Evolutionary conservation across 2,329 filamentous ascomycete species (phyloP), one percentile per base, ranked within the genome.

Genomic region (Mycocentrospora acerina): DNA sequence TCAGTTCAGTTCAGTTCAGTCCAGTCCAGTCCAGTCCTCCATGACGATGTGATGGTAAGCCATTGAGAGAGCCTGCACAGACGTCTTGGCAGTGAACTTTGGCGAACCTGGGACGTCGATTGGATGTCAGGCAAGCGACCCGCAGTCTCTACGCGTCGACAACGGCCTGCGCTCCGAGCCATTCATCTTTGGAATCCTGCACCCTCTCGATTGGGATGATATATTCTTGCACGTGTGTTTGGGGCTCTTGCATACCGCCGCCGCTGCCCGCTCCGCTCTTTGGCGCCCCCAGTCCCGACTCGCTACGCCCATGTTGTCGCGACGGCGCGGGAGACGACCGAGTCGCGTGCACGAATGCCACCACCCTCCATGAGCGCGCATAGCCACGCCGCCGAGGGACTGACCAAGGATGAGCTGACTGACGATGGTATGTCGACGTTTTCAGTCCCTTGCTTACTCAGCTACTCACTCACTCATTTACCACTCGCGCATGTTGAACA

Each of bases 281-380:
- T 45, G 35, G 41, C 33, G 35, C 30, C 18, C 24, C 16, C 35
- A 16, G 14, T 35, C 25, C 15, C 35, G 7, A 11, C 34, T 40
- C 46, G 44, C 45, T 42, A 46, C 48, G 53, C 58, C 62, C 61
- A 71, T 70, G 69, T 63, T 61, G 62, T 62, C 60, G 59, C 59
- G 56, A 57, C 64, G 59, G 60, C 67, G 68, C 66, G 54, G 57
- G 48, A 53, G 52, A 57, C 51, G 57, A 56, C 48, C 57, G 46
- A 60, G 58, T 60, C 48, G 56, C 62, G 55, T 55, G 46, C 56
- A 63, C 67, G 67, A 68, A 71, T 71, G 68, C 67, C 61, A 57
- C 43, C 64, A 57, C 43, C 64, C 60, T 56, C 66, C 61, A 66
- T 66, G 62, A 66, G 46, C 51, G 51, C 48, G 33, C 42, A 53